Base-by-base conservation (phyloP, 2,329 filamentous ascomycete species). In the Cryoendolithus antarcticus region DNA sequence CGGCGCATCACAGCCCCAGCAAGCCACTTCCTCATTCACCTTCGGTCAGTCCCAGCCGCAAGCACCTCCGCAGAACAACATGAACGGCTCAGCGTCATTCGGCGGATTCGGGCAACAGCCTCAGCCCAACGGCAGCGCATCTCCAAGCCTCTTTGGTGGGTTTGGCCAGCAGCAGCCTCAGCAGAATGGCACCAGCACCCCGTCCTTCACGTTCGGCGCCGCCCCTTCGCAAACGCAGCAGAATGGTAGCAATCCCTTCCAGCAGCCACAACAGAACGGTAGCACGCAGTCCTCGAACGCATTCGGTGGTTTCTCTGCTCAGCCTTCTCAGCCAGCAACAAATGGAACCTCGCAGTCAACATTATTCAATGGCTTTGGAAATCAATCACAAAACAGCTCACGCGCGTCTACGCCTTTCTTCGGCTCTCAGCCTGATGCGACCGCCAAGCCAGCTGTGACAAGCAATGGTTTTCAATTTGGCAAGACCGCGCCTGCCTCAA, bases 41-140 rank as follows among this genome's bases (percentile, higher is more conserved):
- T 48, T 47, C 38, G 48, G 46, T 3, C 43, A 44, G 21, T 35
- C 44, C 15, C 40, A 37, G 19, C 41, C 34, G 15, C 34, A 37
- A 28, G 24, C 29, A 30, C n/a, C 39, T 9, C 36, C 36, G 34
- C 35, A 29, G 28, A 35, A 36, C n/a, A 33, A 15, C 34, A 38
- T 30, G 35, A 34, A 15, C 31, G 31, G 21, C 37, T 13, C 28
- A 42, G 34, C 39, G 24, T 32, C 32, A 12, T 49, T 49, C 13
- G 33, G 39, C 21, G 38, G 32, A 9, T 47, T 45, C 27, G 41
- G 38, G 11, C 41, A 44, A 19, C 27, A 29, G n/a, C 11, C 37
- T n/a, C 37, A 30, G 29, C 34, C 41, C 21, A 35, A 43, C 21
- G 35, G 35, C 15, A 38, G 32, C 19, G 40, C 43, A 30, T 34